Evolutionary conservation across 805 yeast genomes (phyloP), one percentile per base, ranked within the genome.

Genomic region (Zygosaccharomyces gambellarensis): DNA sequence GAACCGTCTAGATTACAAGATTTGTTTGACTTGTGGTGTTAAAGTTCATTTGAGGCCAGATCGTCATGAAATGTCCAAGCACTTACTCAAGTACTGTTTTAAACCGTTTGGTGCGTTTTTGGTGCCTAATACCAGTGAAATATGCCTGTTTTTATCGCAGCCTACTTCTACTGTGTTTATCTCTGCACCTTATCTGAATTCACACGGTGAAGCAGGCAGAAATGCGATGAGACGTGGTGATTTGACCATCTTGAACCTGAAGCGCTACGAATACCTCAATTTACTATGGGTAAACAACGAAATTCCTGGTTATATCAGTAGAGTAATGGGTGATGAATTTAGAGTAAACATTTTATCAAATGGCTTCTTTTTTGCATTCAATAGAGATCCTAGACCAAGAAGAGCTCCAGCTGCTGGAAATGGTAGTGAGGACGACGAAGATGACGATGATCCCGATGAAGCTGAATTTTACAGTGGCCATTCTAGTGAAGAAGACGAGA

Each of bases 151-250:
- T 54, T 56, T 61, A 64, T 69, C 61, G 34, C 66, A 63, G 21
- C 69, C 71, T 7, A 55, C 61, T 6, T 65, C 67, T 3, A 55
- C 56, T 10, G 61, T 65, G 7, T 59, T 51, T 30, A 72, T 78
- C 53, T 78, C 78, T 48, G 85, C 87, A 0, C 94, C 92, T 11
- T 87, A 85, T 60, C 68, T 87, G 61, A 85, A 87, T 47, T 71
- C 73, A 4, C 90, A 85, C 64, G 95, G 95, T 21, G 94, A 87
- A 63, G 77, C 83, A 3, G 85, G 85, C 29, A 71, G 72, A 8
- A 76, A 77, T 17, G 73, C 81, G 2, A 70, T 74, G 52, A 75
- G 76, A 11, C 77, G 80, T 14, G 85, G 82, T 41, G 79, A 75
- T 47, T 58, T 73, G 29, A 87, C 87, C 0, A 71, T 70, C 0